Evolutionary conservation across 495 filamentous ascomycete genomes (phyloP).

Genomic region (Chaetomium cochliodes): DNA sequence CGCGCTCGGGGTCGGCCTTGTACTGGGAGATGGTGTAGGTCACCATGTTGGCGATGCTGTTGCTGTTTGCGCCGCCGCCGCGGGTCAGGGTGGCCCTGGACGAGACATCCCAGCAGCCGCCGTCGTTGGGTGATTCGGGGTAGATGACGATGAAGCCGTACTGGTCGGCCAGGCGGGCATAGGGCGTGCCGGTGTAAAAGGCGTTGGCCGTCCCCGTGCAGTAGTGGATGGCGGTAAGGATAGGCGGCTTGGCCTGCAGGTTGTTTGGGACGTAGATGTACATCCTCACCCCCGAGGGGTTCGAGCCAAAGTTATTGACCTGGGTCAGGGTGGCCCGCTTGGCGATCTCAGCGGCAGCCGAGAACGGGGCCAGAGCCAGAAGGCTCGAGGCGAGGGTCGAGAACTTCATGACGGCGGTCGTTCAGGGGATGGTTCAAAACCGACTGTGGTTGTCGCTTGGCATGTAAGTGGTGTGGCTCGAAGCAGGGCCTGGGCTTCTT

Average conservation of each 20-base stretch:
- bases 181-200: conserved; percentile 51
- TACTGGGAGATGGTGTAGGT: conserved; percentile 50
- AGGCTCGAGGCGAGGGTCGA: conserved; percentile 31
- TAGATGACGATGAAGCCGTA: conserved; percentile 60
- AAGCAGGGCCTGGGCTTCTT: neutral
- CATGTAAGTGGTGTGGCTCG: neutral
- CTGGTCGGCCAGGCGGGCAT: conserved; percentile 49
- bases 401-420: conserved; percentile 33
- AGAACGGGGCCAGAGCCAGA: conserved; percentile 28
- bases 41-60: conserved; percentile 63
- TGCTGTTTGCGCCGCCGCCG: conserved; percentile 58
- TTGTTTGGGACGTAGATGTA: conserved; percentile 45
- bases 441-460: neutral
- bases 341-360: conserved; percentile 21
- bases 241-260: conserved; percentile 36
- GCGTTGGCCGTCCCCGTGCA: conserved; percentile 53
- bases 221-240: conserved; percentile 57
- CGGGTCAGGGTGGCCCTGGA: conserved; percentile 54
- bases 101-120: conserved; percentile 62
- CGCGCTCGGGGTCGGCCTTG: conserved; percentile 46
- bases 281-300: conserved; percentile 40
- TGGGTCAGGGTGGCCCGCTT: conserved; percentile 39
- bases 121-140: conserved; percentile 48
- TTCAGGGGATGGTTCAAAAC: neutral
- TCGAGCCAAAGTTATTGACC: conserved; percentile 41